These are phyloP conservation scores for Xylaria nigripes DNA, from an alignment of 495 filamentous ascomycete genomes.

Conservation along the genomic window DNA sequence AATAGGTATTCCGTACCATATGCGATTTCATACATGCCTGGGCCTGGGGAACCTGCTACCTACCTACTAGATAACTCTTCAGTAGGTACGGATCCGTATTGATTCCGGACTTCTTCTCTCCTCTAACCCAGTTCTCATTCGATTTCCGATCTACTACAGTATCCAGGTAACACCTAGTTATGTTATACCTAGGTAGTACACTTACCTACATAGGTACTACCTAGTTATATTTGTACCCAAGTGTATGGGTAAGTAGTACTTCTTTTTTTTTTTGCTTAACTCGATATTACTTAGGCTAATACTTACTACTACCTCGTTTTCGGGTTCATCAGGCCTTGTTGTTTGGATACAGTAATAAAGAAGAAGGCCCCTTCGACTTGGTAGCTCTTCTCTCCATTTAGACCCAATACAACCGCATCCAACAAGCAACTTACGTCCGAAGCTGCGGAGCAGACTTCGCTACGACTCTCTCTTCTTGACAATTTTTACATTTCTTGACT, in stretches of 20 bases:
- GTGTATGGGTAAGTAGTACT: neutral
- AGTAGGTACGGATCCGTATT: too few species aligned
- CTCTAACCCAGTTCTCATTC: neutral
- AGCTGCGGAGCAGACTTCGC: constrained; percentile 21
- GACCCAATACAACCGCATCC: constrained; percentile 7
- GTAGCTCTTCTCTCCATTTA: neutral
- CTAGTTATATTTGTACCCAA: neutral
- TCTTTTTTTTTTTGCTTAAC: constrained; percentile 1
- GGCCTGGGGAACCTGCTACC: neutral
- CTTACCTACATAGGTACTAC: neutral
- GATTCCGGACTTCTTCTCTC: neutral
- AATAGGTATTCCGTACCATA: neutral
- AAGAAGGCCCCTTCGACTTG: neutral
- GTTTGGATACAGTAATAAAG: neutral
- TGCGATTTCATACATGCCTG: neutral
- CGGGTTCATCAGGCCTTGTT: neutral
- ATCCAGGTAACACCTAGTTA: neutral
- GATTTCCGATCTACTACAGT: neutral
- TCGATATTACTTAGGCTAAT: neutral
- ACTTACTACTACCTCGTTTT: neutral
- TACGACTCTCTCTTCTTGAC: constrained; percentile 4
- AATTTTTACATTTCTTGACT: neutral
- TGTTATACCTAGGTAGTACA: neutral
- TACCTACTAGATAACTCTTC: too few species aligned
- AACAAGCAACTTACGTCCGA: constrained; percentile 10